Conservation (phyloP, 768 basidiomycete species). For the Sistotremastrum suecicum region DNA sequence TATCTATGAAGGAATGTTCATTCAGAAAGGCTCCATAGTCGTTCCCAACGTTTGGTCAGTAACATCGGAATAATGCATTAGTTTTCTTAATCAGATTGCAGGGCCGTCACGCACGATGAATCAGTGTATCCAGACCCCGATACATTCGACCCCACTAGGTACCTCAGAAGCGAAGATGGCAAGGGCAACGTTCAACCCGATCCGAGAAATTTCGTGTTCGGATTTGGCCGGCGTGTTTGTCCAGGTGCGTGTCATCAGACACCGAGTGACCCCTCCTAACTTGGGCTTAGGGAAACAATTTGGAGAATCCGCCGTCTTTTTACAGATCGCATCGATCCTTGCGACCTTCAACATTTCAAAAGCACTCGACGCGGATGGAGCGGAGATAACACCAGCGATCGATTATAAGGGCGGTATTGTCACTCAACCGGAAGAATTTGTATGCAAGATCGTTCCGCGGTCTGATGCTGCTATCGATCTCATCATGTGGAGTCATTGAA, state of each 20-base stretch:
- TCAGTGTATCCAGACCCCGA: slow-evolving; percentile 10
- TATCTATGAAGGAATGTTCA: slow-evolving; percentile 21
- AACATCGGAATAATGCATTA: too few species aligned
- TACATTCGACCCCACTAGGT: slow-evolving; percentile 12
- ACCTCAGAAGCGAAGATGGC: background rate
- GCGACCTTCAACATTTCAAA: slow-evolving; percentile 16
- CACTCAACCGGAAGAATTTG: too few species aligned
- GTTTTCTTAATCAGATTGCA: too few species aligned
- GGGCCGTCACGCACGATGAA: slow-evolving; percentile 4
- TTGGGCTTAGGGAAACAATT: background rate
- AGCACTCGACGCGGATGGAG: slow-evolving; percentile 12
- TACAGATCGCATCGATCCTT: slow-evolving; percentile 15
- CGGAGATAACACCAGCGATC: slow-evolving; percentile 3
- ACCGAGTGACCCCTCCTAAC: background rate
- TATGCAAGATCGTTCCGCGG: too few species aligned
- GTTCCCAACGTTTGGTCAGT: slow-evolving; percentile 21
- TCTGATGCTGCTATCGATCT: too few species aligned
- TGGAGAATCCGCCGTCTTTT: slow-evolving; percentile 15
- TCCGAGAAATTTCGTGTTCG: slow-evolving; percentile 6
- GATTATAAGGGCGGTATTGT: too few species aligned
- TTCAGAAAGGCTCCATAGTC: slow-evolving; percentile 24
- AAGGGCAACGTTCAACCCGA: slow-evolving; percentile 4
- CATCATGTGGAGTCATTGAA: too few species aligned
- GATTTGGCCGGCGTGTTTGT: slow-evolving; percentile 9
- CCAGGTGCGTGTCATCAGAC: slow-evolving; percentile 3